Base-by-base conservation (phyloP, 2,329 filamentous ascomycete species). In the Pseudogymnoascus sp. region DNA sequence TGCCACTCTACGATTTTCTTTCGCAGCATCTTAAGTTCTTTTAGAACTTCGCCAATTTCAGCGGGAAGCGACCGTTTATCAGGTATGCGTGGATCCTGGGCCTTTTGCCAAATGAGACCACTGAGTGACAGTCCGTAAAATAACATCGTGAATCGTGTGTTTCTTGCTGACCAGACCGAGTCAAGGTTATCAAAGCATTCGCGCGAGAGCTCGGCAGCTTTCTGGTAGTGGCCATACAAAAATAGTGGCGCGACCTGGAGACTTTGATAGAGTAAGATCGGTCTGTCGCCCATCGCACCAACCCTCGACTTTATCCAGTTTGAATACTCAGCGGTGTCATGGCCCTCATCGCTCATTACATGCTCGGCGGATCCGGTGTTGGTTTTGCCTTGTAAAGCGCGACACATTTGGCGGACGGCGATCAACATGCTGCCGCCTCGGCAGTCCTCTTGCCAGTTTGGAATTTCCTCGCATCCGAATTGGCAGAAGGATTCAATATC, bases 351-450 rank as follows among this genome's bases (percentile, higher is more conserved):
- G 43, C 80, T 84, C 78, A 93, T 82, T 10, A 92, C 79, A 16
- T 81, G 78, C 0, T 79, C 71, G 3, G 73, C 62, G 19, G 68
- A 65, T 8, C 81, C 77, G 10, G 77, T 74, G 2, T 76, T 75
- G 0, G 90, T 93, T 74, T 92, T 93, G 63, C 90, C 90, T 72
- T 92, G 88, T 19, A 93, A 76, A 21, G 90, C 88, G 60, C 88
- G 83, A 61, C 82, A 83, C 23, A 84, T 81, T 72, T 93, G 90
- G 61, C 87, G 79, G 3, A 88, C 79, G 2, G 83, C 81, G 65
- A 89, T 83, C 6, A 93, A 77, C 62, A 92, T 78, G 0, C 85
- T 85, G 2, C 90, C 90, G 14, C 90, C 90, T 65, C 89, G 81
- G 1, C 88, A 82, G 69, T 92, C 90, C 51, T 81, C 78, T 57